Base-by-base conservation (phyloP, 176 grass and related monocot species). In the Oryza rufipogon region DNA sequence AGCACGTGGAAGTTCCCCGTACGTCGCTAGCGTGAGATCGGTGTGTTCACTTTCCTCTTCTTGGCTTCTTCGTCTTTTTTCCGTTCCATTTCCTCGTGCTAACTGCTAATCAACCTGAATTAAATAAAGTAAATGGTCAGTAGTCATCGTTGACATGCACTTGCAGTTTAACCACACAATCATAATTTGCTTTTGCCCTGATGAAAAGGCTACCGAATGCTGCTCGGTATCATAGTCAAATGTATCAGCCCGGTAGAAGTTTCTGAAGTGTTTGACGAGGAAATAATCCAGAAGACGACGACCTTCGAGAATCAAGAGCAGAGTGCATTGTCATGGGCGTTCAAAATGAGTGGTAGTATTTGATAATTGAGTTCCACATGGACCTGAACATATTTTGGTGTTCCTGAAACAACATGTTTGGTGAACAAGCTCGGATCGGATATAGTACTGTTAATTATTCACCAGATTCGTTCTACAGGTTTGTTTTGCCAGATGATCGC, bases 231-330 rank as follows among this genome's bases (percentile, higher is more conserved):
- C 6, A 13, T 26, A 38, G 78, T 86, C 83, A 90, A 89, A 72
- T 2, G 51, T 10, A 23, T 17, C 64, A 51, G 16, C 16, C 3
- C 26, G 39, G 56, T 46, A 52, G 78, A 82, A 86, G 44, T 72
- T 74, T 91, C 80, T 65, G 80, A 25, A 73, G 80, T 81, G 79
- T 89, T 86, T 84, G 46, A 84, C 65, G 67, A 90, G 73, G 66
- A 54, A 56, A 42, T 28, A 56, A 25, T 56, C 77, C 68, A 81
- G 82, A 81, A 85, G 64, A 74, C n/a, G 76, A 51, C 45, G 58
- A 23, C 58, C 58, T 63, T 23, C 20, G 3, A n/a, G 58, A 22
- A 63, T 7, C 20, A 23, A 63, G n/a, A 63, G 20, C 20, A 63
- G 58, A 63, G 58, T 23, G 11, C 7, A 26, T 23, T 68, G 12